Conservation (phyloP, 257 asterid species). For the Capsicum rhomboideum region DNA sequence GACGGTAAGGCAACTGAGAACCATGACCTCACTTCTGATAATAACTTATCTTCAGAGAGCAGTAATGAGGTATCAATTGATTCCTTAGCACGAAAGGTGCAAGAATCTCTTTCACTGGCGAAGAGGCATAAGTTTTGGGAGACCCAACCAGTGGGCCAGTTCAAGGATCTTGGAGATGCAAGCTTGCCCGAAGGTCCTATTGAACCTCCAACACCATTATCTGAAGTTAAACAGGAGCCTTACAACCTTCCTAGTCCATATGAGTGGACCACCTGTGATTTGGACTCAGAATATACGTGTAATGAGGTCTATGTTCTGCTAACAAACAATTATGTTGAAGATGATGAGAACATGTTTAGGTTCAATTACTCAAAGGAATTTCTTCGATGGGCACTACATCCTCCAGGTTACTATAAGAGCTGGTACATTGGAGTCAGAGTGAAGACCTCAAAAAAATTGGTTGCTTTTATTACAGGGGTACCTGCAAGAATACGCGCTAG, state of each 20-base stretch:
- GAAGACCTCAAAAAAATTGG: conserved; percentile 22
- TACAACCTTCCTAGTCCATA: conserved; percentile 21
- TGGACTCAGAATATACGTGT: conserved; percentile 21
- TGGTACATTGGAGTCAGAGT: conserved; percentile 31
- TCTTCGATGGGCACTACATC: conserved; percentile 25
- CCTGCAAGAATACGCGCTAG: conserved; percentile 21
- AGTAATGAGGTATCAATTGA: conserved; percentile 14
- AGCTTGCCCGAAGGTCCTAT: conserved; percentile 25
- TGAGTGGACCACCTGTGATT: conserved; percentile 28
- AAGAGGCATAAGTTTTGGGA: conserved; percentile 29
- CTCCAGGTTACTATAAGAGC: conserved; percentile 24
- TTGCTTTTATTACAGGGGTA: conserved; percentile 25
- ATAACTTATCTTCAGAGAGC: conserved; percentile 4
- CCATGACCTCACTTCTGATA: conserved; percentile 1
- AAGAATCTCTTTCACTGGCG: conserved; percentile 18
- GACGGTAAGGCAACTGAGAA: conserved; percentile 4
- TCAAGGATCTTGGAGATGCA: conserved; percentile 22
- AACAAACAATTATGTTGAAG: conserved; percentile 20
- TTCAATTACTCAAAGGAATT: conserved; percentile 26
- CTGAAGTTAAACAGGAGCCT: conserved; percentile 24
- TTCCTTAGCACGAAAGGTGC: conserved; percentile 13
- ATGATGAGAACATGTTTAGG: conserved; percentile 31
- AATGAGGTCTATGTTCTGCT: conserved; percentile 20
- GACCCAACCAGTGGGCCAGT: conserved; percentile 29
- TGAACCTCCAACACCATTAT: conserved; percentile 18